Evolutionary conservation across 768 basidiomycete genomes (phyloP).

Genomic region (Saitozyma sp.): DNA sequence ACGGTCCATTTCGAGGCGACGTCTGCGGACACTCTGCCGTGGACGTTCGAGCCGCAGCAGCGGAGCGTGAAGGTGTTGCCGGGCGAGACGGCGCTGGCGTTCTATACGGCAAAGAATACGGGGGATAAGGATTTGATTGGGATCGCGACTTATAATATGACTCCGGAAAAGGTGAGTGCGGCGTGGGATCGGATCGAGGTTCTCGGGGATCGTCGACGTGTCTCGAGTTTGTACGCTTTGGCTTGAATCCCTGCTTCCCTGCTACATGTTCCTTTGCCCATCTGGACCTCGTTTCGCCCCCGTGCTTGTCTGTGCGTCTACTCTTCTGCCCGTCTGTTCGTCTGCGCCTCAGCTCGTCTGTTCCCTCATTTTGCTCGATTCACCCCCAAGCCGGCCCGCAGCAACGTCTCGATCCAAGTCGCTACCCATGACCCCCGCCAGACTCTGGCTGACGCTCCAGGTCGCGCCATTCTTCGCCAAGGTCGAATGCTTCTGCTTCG

Average conservation of each 20-base stretch:
- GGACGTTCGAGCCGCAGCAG: slow-evolving; percentile 89
- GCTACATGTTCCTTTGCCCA: no score
- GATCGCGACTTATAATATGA: slow-evolving; percentile 98
- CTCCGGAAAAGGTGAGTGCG: slow-evolving; percentile 81
- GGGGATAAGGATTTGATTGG: slow-evolving; percentile 88
- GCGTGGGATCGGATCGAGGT: not conserved
- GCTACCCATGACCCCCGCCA: no score
- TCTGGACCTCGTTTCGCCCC: no score
- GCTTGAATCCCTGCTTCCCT: no score
- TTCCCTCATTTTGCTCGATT: no score
- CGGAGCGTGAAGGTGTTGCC: slow-evolving; percentile 85
- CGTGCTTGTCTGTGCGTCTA: no score
- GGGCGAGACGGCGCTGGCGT: slow-evolving; percentile 93
- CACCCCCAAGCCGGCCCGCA: no score
- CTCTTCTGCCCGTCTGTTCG: no score
- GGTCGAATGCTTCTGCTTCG: slow-evolving; percentile 99
- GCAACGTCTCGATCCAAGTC: no score
- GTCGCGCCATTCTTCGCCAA: slow-evolving; percentile 98
- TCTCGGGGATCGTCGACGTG: not conserved
- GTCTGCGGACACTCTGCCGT: slow-evolving; percentile 80
- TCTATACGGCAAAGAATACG: slow-evolving; percentile 88
- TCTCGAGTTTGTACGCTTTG: no score
- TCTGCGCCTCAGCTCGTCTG: no score
- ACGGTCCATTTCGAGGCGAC: slow-evolving; percentile 97
- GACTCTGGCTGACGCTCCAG: slow-evolving; percentile 55